phyloP scores from a whole-genome alignment of 768 basidiomycete species.

The Suillus ampliporus region DNA sequence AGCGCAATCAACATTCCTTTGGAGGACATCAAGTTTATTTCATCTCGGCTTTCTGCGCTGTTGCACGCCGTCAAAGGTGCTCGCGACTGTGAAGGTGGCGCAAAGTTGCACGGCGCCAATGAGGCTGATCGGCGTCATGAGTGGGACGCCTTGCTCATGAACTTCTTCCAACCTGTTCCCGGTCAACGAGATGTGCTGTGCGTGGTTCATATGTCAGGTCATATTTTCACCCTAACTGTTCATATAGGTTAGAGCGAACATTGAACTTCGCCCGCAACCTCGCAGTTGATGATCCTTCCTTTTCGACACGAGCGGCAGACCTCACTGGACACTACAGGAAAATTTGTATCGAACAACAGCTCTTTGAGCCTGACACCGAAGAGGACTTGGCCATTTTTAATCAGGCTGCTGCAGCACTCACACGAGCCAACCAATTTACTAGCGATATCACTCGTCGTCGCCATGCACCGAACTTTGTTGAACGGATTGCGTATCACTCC shows the following conservation, averaged over 20 bases:
- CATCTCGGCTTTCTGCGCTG: background rate
- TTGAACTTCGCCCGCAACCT: background rate
- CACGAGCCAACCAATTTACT: background rate
- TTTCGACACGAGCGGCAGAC: background rate
- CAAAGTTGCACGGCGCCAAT: background rate
- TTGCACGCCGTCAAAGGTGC: background rate
- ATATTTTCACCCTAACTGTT: too few species aligned
- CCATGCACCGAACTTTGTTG: background rate
- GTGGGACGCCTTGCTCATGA: slow-evolving; percentile 1
- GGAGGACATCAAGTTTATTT: background rate
- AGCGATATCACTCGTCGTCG: rapidly evolving
- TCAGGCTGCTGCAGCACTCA: background rate
- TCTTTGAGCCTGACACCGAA: rapidly evolving
- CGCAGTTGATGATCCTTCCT: background rate
- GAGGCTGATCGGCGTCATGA: background rate
- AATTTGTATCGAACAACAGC: too few species aligned
- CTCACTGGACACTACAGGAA: background rate
- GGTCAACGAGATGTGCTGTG: background rate
- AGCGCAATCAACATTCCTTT: too few species aligned
- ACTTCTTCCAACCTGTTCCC: background rate
- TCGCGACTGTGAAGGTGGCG: background rate
- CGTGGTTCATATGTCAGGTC: background rate
- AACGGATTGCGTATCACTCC: background rate
- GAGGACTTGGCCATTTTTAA: too few species aligned
- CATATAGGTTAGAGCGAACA: too few species aligned